Percentiles rank a stretch among this genome's conserved stretches.
Evolutionary conservation across 2,329 filamentous ascomycete species (phyloP).

Genomic region (Dothistroma pini): DNA sequence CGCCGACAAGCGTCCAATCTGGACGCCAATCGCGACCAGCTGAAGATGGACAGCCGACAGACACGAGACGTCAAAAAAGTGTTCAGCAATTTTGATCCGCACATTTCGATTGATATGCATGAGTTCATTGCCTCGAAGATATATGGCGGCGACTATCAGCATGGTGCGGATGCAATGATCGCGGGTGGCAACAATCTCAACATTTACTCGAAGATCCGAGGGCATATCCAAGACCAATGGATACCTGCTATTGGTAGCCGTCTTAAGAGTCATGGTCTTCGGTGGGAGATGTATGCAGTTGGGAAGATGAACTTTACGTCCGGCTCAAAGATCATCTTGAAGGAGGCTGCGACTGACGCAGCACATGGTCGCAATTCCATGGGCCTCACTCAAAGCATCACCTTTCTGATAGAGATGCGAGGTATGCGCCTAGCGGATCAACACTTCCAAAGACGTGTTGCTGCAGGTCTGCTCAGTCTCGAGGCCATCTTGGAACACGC

Average conservation of each 20-base stretch:
- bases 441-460: conserved; percentile 22
- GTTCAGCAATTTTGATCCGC: conserved; percentile 33
- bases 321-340: conserved; percentile 16
- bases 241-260: conserved; percentile 28
- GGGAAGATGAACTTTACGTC: conserved; percentile 17
- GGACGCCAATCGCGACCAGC: conserved; percentile 37
- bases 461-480: conserved; percentile 16
- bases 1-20: conserved; percentile 36
- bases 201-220: conserved; percentile 31
- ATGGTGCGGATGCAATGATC: conserved; percentile 37
- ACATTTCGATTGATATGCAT: conserved; percentile 38
- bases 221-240: conserved; percentile 13
- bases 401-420: conserved; percentile 20
- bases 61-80: conserved; percentile 36
- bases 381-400: conserved; percentile 17
- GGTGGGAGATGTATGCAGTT: conserved; percentile 37
- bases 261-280: conserved; percentile 29
- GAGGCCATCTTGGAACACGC: conserved; percentile 18
- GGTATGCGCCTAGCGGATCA: conserved; percentile 23
- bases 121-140: conserved; percentile 33
- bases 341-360: conserved; percentile 19
- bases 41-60: conserved; percentile 36
- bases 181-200: conserved; percentile 39
- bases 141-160: conserved; percentile 32
- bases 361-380: conserved; percentile 21